Conservation (phyloP, 108 stramenopile genomes). For the Pseudonitzschia multiseries region DNA sequence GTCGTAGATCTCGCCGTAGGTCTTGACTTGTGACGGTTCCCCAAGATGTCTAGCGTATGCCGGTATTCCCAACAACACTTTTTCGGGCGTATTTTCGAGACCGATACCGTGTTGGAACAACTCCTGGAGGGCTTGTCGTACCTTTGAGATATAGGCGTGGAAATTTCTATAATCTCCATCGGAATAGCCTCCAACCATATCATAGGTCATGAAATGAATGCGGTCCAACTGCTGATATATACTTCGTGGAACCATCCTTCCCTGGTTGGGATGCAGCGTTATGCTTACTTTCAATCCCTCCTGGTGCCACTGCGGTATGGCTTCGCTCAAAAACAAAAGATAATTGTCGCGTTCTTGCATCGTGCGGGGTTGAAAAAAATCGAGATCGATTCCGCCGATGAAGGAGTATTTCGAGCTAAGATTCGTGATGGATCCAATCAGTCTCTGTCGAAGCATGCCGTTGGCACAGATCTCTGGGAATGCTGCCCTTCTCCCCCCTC, state of each 20-base stretch:
- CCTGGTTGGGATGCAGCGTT: slow-evolving; percentile 46
- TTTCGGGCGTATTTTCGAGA: slow-evolving; percentile 24
- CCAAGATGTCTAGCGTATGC: slow-evolving; percentile 58
- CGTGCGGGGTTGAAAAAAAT: not conserved
- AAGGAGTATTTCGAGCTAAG: slow-evolving; percentile 12
- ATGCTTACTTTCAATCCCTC: slow-evolving; percentile 37
- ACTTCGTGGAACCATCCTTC: slow-evolving; percentile 32
- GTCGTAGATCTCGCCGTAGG: slow-evolving; percentile 67
- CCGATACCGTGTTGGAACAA: slow-evolving; percentile 22
- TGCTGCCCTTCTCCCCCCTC: slow-evolving; percentile 32
- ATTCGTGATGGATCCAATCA: slow-evolving; percentile 16
- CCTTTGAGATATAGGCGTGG: slow-evolving; percentile 14
- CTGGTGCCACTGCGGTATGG: slow-evolving; percentile 22
- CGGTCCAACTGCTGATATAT: slow-evolving; percentile 50
- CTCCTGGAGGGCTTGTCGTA: slow-evolving; percentile 2
- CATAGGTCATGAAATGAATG: slow-evolving; percentile 76
- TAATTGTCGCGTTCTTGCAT: slow-evolving; percentile 5
- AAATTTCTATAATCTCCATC: not conserved
- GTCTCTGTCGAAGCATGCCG: slow-evolving; percentile 6
- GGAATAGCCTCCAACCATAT: slow-evolving; percentile 38
- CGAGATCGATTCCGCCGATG: slow-evolving; percentile 18
- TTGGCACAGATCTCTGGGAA: slow-evolving; percentile 20
- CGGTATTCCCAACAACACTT: slow-evolving; percentile 72
- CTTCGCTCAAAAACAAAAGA: slow-evolving; percentile 6
- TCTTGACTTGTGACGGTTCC: slow-evolving; percentile 49